A percentile compares a stretch with the other conserved stretches of the same genome.
These are phyloP conservation scores for Mycena amicta DNA, from an alignment of 768 basidiomycete species.

Conservation along the genomic window DNA sequence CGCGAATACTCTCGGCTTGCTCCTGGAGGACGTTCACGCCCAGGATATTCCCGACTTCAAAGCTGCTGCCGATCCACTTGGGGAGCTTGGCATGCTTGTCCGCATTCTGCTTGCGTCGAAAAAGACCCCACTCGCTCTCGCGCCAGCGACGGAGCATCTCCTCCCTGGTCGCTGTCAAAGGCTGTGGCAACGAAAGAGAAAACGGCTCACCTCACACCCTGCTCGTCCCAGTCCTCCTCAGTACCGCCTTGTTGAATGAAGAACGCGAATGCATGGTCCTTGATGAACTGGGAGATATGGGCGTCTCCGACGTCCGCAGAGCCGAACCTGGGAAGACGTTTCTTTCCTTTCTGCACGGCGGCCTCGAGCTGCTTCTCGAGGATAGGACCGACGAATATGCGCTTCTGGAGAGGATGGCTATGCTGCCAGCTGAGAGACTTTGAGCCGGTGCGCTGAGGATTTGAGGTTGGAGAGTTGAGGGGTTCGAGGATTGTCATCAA, in stretches of 20 bases:
- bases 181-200: not conserved
- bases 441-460: not conserved
- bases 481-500: slow-evolving; percentile 14
- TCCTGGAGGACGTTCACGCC: slow-evolving; percentile 63
- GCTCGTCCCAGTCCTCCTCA: slow-evolving; percentile 67
- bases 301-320: slow-evolving; percentile 38
- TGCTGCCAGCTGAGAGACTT: slow-evolving; percentile 25
- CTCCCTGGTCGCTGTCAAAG: slow-evolving; percentile 37
- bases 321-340: slow-evolving; percentile 27
- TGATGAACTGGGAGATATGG: slow-evolving; percentile 50
- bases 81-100: slow-evolving; percentile 29
- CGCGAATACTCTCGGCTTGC: slow-evolving; percentile 23
- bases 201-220: slow-evolving; percentile 32
- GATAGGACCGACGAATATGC: slow-evolving; percentile 78
- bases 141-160: slow-evolving; percentile 66
- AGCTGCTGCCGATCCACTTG: slow-evolving; percentile 72
- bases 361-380: slow-evolving; percentile 58
- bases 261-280: slow-evolving; percentile 62
- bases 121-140: slow-evolving; percentile 65
- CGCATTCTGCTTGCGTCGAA: slow-evolving; percentile 42
- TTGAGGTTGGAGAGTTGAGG: not conserved
- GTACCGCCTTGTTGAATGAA: slow-evolving; percentile 68
- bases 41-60: slow-evolving; percentile 76
- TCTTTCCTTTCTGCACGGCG: slow-evolving; percentile 32
- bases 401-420: slow-evolving; percentile 35